A percentile compares a stretch with the other conserved stretches of the same genome.
These are phyloP conservation scores for Leptographium lundbergii DNA, from an alignment of 2,329 filamentous ascomycete species.

Conservation along the genomic window DNA sequence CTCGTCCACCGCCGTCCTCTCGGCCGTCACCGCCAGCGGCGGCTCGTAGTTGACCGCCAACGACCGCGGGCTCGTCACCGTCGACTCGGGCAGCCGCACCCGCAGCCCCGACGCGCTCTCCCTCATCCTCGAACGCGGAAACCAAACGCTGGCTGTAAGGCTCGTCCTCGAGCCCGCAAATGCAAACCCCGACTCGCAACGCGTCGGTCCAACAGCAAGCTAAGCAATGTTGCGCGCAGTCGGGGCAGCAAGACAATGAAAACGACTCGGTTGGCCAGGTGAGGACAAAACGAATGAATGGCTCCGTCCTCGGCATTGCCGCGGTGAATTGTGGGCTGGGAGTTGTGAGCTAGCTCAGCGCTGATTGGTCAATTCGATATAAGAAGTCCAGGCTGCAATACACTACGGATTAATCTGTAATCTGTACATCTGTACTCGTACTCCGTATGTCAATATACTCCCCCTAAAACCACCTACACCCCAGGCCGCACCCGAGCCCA, in stretches of 20 bases:
- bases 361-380: background rate
- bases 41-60: constrained; percentile 8
- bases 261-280: background rate
- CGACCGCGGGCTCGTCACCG: constrained; percentile 17
- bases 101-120: no score
- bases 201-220: no score
- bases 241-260: background rate
- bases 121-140: background rate
- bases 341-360: background rate
- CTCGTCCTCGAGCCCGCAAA: background rate
- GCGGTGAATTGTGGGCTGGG: background rate
- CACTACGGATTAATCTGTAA: no score
- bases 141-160: no score
- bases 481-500: constrained; percentile 9
- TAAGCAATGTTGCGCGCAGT: no score
- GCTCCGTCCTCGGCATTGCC: background rate
- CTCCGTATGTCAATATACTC: no score
- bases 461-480: background rate
- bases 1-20: background rate
- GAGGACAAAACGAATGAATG: background rate
- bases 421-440: no score
- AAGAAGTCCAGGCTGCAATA: no score
- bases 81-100: constrained; percentile 14
- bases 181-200: no score
- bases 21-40: background rate